These are phyloP conservation scores for Aspergillus hortae DNA, from an alignment of 2,329 filamentous ascomycete species.

Conservation along the genomic window DNA sequence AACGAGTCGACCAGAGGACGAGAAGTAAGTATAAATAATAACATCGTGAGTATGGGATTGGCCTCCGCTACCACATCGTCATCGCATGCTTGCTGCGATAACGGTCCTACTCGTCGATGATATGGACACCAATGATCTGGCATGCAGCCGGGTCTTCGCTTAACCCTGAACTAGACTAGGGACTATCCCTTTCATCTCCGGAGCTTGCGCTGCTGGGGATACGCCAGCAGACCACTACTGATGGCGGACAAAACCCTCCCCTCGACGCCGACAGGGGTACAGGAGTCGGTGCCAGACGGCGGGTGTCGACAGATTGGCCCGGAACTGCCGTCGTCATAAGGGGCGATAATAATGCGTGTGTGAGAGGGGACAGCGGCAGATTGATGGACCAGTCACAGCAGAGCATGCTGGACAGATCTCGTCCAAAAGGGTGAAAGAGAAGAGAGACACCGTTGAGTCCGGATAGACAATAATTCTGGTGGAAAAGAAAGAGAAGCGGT, in stretches of 20 bases:
- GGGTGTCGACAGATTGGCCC: constrained; percentile 18
- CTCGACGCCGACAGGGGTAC: constrained; percentile 21
- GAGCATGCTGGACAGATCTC: constrained; percentile 5
- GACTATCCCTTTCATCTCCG: constrained; percentile 25
- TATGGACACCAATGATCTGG: constrained; percentile 19
- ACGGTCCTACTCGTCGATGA: constrained; percentile 13
- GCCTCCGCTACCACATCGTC: constrained; percentile 7
- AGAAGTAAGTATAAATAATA: constrained; percentile 16
- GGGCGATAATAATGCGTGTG: constrained; percentile 1
- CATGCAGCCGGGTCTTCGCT: constrained; percentile 17
- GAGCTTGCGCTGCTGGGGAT: constrained; percentile 16
- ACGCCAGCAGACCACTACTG: constrained; percentile 10
- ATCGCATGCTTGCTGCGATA: constrained; percentile 6
- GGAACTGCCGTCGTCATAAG: constrained; percentile 12
- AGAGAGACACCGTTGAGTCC: constrained; percentile 8
- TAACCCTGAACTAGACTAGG: constrained; percentile 14
- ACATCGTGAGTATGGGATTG: not conserved
- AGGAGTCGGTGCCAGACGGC: constrained; percentile 13
- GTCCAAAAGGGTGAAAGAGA: constrained; percentile 13
- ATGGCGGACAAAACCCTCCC: constrained; percentile 13
- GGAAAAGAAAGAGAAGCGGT: constrained; percentile 16
- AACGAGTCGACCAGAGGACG: constrained; percentile 5
- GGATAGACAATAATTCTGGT: constrained; percentile 2
- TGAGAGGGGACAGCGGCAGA: constrained; percentile 18
- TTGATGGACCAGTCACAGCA: constrained; percentile 14